Percentiles rank a stretch among this genome's conserved stretches.
phyloP scores from a whole-genome alignment of 176 grass and related monocot species.

The Cymbopogon citratus region DNA sequence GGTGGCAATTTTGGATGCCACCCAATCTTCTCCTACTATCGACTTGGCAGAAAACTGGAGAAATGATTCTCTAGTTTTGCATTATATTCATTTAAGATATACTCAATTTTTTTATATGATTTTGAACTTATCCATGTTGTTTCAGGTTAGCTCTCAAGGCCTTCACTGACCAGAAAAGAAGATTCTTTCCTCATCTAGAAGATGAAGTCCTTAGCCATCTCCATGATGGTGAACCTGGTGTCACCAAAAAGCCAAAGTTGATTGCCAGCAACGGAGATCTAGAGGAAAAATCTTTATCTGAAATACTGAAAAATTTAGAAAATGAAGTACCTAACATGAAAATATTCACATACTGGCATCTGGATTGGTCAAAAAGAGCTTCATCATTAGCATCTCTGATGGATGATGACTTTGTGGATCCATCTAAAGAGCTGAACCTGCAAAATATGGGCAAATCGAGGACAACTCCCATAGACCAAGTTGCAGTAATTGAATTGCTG shows the following conservation, averaged over 20 bases:
- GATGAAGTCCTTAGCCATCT: conserved; percentile 57
- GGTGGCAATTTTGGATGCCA: neutral
- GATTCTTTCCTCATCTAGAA: conserved; percentile 92
- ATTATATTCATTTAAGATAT: neutral
- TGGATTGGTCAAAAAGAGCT: conserved; percentile 95
- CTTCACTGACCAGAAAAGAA: conserved; percentile 93
- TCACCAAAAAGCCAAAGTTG: conserved; percentile 45
- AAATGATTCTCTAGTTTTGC: neutral
- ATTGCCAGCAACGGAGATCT: conserved; percentile 27
- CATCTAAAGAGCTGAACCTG: conserved; percentile 55
- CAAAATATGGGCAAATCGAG: conserved; percentile 47
- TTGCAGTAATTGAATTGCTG: conserved; percentile 83
- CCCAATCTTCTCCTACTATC: neutral
- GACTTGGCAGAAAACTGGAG: neutral
- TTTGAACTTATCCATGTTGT: conserved; percentile 1
- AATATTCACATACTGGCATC: conserved; percentile 69
- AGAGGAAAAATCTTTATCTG: conserved; percentile 61
- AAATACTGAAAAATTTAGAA: conserved; percentile 74
- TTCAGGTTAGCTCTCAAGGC: conserved; percentile 95
- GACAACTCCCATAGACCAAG: conserved; percentile 43
- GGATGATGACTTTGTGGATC: conserved; percentile 59
- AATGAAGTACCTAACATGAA: conserved; percentile 57
- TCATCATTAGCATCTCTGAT: conserved; percentile 50
- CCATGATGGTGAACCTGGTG: conserved; percentile 47
- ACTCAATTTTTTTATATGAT: neutral